phyloP scores from a whole-genome alignment of 1,284 basidiomycete genomes.

The Ganoderma resinaceum region DNA sequence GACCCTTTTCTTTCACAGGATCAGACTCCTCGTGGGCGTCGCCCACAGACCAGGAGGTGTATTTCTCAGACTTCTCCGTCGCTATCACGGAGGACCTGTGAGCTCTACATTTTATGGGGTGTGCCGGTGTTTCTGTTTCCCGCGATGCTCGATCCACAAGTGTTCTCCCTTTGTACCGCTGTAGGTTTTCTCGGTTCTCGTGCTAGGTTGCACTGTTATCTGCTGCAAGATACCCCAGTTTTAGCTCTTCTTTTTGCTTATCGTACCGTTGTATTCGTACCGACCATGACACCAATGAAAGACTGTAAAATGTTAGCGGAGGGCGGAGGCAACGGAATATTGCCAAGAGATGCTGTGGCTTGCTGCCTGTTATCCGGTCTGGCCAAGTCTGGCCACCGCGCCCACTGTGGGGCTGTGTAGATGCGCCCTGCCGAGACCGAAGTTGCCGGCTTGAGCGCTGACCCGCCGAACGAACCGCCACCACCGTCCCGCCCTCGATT shows the following conservation, averaged over 20 bases:
- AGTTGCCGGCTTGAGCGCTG: no score
- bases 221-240: not conserved
- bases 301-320: not conserved
- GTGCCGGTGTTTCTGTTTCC: not conserved
- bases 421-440: no score
- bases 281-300: not conserved
- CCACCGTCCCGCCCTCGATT: not conserved
- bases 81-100: conserved; percentile 60
- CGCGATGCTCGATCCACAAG: not conserved
- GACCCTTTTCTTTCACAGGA: conserved; percentile 42
- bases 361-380: no score
- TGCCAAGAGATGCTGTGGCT: no score
- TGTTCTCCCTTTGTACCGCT: not conserved
- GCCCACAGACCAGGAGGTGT: conserved; percentile 61
- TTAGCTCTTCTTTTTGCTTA: not conserved
- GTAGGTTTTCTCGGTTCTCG: not conserved
- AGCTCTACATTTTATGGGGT: conserved; percentile 18
- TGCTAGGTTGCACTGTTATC: not conserved
- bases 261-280: not conserved
- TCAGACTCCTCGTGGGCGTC: conserved; percentile 57
- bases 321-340: no score
- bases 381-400: no score
- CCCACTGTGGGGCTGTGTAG: no score
- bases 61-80: conserved; percentile 71
- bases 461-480: no score